phyloP scores from a whole-genome alignment of 177 flowering plant genomes.

The Vitis hybrid region DNA sequence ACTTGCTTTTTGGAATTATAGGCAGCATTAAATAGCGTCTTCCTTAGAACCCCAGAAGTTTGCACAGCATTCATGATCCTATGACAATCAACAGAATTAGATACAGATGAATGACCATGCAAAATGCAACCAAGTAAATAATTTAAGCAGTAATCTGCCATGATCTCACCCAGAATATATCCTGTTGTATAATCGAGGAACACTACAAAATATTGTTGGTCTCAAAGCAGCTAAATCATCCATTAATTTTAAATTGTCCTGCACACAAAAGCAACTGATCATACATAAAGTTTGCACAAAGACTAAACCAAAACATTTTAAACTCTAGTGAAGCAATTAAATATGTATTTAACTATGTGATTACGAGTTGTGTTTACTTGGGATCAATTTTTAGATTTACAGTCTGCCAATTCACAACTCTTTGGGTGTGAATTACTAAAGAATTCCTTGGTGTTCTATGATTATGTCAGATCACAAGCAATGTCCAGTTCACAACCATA shows the following conservation, averaged over 20 bases:
- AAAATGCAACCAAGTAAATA: slow-evolving; percentile 1
- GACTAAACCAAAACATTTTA: no score
- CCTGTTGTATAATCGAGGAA: slow-evolving; percentile 91
- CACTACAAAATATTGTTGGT: slow-evolving; percentile 93
- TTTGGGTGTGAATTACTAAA: no score
- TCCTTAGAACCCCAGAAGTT: slow-evolving; percentile 73
- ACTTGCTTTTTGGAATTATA: slow-evolving; percentile 94
- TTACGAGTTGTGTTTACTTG: no score
- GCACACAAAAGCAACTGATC: neutral
- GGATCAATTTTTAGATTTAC: no score
- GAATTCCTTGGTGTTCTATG: no score
- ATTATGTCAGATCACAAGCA: no score
- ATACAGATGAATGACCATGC: neutral
- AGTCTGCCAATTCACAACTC: no score
- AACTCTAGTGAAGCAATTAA: no score
- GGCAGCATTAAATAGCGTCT: slow-evolving; percentile 91
- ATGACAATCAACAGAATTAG: slow-evolving; percentile 14
- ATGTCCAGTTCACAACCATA: no score
- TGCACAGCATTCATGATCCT: slow-evolving; percentile 89
- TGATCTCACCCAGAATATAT: slow-evolving; percentile 79
- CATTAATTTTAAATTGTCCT: slow-evolving; percentile 95
- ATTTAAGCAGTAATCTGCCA: neutral
- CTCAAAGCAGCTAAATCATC: slow-evolving; percentile 90
- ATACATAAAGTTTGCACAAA: no score
- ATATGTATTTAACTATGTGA: no score